Base-by-base conservation (phyloP, 2,329 filamentous ascomycete genomes). In the Thelonectria discophora region DNA sequence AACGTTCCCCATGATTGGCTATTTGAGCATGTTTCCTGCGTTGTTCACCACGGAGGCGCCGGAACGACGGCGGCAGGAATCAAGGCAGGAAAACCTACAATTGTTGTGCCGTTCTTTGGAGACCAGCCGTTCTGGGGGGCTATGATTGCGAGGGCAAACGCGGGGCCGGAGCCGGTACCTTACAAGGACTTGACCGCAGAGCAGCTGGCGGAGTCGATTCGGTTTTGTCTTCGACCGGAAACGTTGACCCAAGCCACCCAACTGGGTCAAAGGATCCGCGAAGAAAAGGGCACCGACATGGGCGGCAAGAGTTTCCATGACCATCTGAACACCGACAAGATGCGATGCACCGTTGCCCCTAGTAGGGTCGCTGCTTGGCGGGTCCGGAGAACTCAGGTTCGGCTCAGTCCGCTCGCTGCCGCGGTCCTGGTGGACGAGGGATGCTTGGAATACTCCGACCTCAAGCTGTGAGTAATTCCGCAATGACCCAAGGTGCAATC, bases 1-100 rank as follows among this genome's bases (percentile, higher is more conserved):
- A 95, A 94, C 70, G 88, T 89, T 46, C 93, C 93, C 1, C 93
- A 97, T 65, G 93, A 97, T 77, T 97, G 93, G 93, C 79, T 97
- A 0, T 97, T 97, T 76, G 83, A 92, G 65, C 88, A 85, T 39
- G 92, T 96, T 1, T 90, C 91, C 1, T 89, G 88, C 45, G 93
- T 97, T 1, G 90, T 95, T 5, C 93, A 97, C 72, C 93, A 97
- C 65, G 93, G 93, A 20, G 93, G 93, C 60, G 93, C 93, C 9
- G 93, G 93, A 17, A 97, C 93, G 3, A 96, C 92, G 1, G 92
- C 93, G 1, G 91, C 92, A 1, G 93, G 93, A n/a, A 91, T 97
- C 63, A 86, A 90, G 17, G 86, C 88, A 1, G 93, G 92, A 21
- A 88, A 88, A 55, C 93, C 93, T 2, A 97, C 93, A 0, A 86